Evolutionary conservation across 2,329 filamentous ascomycete genomes (phyloP).

Genomic region (Scolecobasidium constrictum): DNA sequence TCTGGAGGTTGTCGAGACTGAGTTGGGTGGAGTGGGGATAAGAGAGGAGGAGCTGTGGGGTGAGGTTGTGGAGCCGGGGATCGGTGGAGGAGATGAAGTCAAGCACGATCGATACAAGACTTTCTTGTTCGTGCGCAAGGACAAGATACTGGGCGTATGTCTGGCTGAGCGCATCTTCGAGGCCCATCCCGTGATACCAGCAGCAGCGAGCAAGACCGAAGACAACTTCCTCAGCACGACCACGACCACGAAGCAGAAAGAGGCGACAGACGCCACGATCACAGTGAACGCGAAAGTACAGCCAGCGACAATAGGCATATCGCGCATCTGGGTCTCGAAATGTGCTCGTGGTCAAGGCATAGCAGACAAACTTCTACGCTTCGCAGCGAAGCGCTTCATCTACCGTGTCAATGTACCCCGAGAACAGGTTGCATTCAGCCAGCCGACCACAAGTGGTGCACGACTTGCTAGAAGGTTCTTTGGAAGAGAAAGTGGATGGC

Average conservation of each 20-base stretch:
- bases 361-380: slow-evolving; percentile 46
- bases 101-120: slow-evolving; percentile 42
- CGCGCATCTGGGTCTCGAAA: slow-evolving; percentile 54
- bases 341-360: slow-evolving; percentile 46
- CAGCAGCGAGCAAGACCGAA: slow-evolving; percentile 15
- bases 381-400: slow-evolving; percentile 43
- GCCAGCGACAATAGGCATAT: slow-evolving; percentile 49
- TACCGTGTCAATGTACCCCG: slow-evolving; percentile 43
- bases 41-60: slow-evolving; percentile 48
- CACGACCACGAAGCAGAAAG: neutral
- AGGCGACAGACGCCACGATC: slow-evolving; percentile 1
- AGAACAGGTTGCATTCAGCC: slow-evolving; percentile 49
- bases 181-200: slow-evolving; percentile 38
- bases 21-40: slow-evolving; percentile 51
- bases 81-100: slow-evolving; percentile 20
- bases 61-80: slow-evolving; percentile 22
- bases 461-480: slow-evolving; percentile 48
- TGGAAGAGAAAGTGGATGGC: slow-evolving; percentile 44
- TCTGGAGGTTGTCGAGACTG: slow-evolving; percentile 51
- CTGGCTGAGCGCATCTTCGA: slow-evolving; percentile 50
- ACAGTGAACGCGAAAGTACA: slow-evolving; percentile 20
- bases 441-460: slow-evolving; percentile 52
- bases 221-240: neutral
- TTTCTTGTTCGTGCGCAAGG: slow-evolving; percentile 50
- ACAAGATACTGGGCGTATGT: slow-evolving; percentile 51